Evolutionary conservation across 1,139 yeast species (phyloP), one percentile per base, ranked within the genome.

Genomic region (Candida freyschussii): DNA sequence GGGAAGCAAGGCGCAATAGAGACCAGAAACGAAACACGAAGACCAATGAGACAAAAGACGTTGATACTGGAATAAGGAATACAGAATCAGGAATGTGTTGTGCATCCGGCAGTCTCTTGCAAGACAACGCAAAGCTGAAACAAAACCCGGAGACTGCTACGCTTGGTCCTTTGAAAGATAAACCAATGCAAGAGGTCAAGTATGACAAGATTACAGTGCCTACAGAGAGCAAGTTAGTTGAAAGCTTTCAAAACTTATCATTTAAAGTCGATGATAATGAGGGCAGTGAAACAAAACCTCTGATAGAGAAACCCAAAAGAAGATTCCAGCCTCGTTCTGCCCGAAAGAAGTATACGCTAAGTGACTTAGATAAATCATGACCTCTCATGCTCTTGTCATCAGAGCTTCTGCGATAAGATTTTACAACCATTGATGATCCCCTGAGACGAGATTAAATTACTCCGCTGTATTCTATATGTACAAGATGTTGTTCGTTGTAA

Each of bases 281-380:
- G 21, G 21, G 8, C 21, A 19, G 11, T n/a, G n/a, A n/a, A n/a
- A n/a, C n/a, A n/a, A 15, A 14, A n/a, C 2, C n/a, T 6, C 7
- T 21, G 24, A n/a, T 8, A 11, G 13, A 21, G 24, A n/a, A 4
- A 13, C 28, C 33, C 6, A 26, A 29, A 20, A 35, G 29, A 27
- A 38, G 33, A 26, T 39, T 37, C 16, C 9, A 12, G 5, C 42
- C 43, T 10, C 44, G 36, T 19, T 31, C 19, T 12, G 21, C 33
- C 17, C 32, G 34, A n/a, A 41, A 36, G 26, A 44, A 39, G 29
- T 41, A 40, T 21, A 37, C 45, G 6, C 23, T 39, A 6, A 41
- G 39, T 7, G 45, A 42, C 22, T 33, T 40, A 11, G 46, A 43
- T 13, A 41, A 36, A 7, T 16, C 23, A 10, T 33, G 24, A 29